Evolutionary conservation across 257 asterid species (phyloP), one percentile per base, ranked within the genome.

Genomic region (Petrea volubilis): DNA sequence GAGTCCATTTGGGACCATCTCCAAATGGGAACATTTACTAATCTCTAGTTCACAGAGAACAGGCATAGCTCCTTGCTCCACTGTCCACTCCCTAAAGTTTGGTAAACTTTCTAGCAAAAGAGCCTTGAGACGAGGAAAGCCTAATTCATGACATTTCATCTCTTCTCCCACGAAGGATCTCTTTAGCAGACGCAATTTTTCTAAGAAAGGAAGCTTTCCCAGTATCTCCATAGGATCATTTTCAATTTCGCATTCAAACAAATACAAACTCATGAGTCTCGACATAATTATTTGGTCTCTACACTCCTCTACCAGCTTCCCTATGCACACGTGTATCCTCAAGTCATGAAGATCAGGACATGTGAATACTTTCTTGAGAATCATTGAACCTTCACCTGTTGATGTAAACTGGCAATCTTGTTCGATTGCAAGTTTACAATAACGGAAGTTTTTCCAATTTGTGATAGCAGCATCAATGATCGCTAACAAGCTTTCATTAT

Each of bases 11-110:
- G 73, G 71, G 40, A 76, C 9, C 70, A 51, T 69, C 29, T 14
- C 61, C 25, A 63, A 38, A 11, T 15, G 4, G 1, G 3, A 2
- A 43, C 80, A 63, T 0, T 3, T 1, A 10, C 1, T 1, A 14
- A 73, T 68, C 15, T 11, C 14, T 11, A 78, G 21, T 18, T 4
- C 13, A 20, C 25, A 36, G 24, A 77, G 41, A n/a, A 53, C 20
- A 13, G 65, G 65, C 79, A 78, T 63, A 10, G 73, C 63, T 10
- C 79, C 82, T 29, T 78, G n/a, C 1, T 67, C 78, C 47, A 78
- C 64, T 9, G 24, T 44, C 75, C 72, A 72, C 24, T 6, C 10
- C 41, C 14, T 56, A 1, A 78, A 36, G 27, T 47, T 36, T 2
- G 18, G 49, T 9, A 65, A 49, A 1, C 1, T 10, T 0, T 12